Percentiles rank a stretch among this genome's conserved stretches.
Conservation (phyloP, 495 filamentous ascomycete species). For the Entonaema liquescens region DNA sequence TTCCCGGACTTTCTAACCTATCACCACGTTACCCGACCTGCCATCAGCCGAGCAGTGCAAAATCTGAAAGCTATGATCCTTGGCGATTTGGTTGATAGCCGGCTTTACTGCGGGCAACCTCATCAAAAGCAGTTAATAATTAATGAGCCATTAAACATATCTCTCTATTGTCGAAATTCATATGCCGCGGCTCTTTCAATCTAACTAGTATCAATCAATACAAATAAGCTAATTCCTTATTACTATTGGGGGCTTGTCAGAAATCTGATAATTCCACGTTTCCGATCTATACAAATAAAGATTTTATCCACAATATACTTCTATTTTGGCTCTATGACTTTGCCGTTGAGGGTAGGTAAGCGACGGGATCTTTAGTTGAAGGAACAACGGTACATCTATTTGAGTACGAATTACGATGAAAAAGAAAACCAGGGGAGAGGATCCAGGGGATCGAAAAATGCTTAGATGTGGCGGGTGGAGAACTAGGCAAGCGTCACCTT, state of each 20-base stretch:
- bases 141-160: background rate
- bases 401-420: background rate
- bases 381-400: conserved; percentile 1
- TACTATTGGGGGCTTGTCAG: background rate
- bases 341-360: background rate
- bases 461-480: conserved; percentile 4
- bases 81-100: background rate
- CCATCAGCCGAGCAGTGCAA: conserved; percentile 21
- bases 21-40: background rate
- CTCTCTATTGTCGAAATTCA: background rate
- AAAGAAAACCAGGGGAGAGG: conserved; percentile 1
- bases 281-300: background rate
- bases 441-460: conserved; percentile 10
- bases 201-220: background rate
- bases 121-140: background rate
- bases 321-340: background rate
- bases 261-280: conserved; percentile 2
- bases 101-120: conserved; percentile 28
- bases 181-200: conserved; percentile 5
- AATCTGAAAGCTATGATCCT: background rate
- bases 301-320: conserved; percentile 16
- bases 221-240: background rate
- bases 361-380: background rate
- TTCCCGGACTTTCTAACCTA: conserved; percentile 11
- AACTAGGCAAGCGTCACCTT: background rate